These are phyloP conservation scores for Cordyceps militaris DNA, from an alignment of 2,329 filamentous ascomycete genomes.

Conservation along the genomic window DNA sequence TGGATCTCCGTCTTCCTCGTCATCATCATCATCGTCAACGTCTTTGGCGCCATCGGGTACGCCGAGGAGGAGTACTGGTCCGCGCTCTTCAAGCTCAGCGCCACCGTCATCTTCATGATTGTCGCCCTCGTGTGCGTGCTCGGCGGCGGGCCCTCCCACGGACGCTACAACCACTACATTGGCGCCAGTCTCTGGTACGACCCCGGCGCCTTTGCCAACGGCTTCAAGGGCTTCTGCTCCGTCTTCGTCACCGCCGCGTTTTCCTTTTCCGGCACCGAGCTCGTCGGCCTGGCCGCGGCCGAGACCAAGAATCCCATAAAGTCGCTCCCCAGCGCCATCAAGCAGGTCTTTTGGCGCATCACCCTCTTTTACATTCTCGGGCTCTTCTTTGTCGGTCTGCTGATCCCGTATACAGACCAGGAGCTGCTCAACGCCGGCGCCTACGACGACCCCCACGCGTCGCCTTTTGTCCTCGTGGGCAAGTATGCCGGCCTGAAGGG, in stretches of 20 bases:
- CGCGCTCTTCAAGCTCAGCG: slow-evolving; percentile 47
- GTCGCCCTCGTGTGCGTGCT: slow-evolving; percentile 49
- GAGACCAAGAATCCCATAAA: slow-evolving; percentile 62
- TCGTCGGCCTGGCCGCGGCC: slow-evolving; percentile 63
- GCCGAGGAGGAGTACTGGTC: slow-evolving; percentile 52
- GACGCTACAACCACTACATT: slow-evolving; percentile 34
- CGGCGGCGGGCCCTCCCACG: slow-evolving; percentile 46
- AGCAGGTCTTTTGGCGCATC: slow-evolving; percentile 58
- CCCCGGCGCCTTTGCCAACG: slow-evolving; percentile 54
- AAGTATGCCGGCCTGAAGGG: slow-evolving; percentile 40
- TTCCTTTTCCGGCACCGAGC: slow-evolving; percentile 59
- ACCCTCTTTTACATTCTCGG: slow-evolving; percentile 44
- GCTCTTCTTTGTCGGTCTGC: slow-evolving; percentile 41
- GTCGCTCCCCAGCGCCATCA: slow-evolving; percentile 69
- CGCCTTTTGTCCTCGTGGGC: slow-evolving; percentile 45
- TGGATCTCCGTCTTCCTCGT: slow-evolving; percentile 49
- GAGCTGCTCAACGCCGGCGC: slow-evolving; percentile 20
- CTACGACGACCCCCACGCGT: slow-evolving; percentile 34
- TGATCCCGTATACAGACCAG: slow-evolving; percentile 30
- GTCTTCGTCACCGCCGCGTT: slow-evolving; percentile 66
- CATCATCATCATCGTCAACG: slow-evolving; percentile 42
- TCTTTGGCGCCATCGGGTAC: slow-evolving; percentile 48
- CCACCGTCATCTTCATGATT: slow-evolving; percentile 56
- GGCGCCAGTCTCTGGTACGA: slow-evolving; percentile 38
- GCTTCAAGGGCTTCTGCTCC: slow-evolving; percentile 62